These are phyloP conservation scores for Saccharomyces jurei DNA, from an alignment of 805 yeast species.

Conservation along the genomic window DNA sequence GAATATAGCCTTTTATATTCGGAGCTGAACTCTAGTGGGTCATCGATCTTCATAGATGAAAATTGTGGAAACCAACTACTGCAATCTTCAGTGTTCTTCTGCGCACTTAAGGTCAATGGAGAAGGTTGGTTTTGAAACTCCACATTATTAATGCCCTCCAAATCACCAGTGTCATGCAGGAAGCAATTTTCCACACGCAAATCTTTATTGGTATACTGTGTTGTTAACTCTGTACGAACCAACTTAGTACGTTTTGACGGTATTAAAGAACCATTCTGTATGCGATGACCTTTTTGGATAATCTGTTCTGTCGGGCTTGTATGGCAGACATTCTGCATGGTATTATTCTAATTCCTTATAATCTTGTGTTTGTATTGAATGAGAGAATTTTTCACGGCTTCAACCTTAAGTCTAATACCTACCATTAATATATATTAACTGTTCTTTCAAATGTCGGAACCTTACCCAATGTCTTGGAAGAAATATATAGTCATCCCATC, in stretches of 20 bases:
- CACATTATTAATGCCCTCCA: background rate
- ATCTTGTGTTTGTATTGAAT: background rate
- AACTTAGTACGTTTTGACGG: background rate
- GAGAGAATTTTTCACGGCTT: background rate
- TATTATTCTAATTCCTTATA: background rate
- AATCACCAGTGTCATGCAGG: background rate
- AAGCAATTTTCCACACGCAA: background rate
- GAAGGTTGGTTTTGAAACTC: background rate
- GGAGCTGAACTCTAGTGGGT: conserved; percentile 24
- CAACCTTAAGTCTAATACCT: background rate
- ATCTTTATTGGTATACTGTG: background rate
- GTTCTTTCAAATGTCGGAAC: background rate
- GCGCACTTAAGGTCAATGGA: background rate
- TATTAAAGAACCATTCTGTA: background rate
- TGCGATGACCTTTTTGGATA: conserved; percentile 1
- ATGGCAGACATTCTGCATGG: conserved; percentile 11
- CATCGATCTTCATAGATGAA: conserved; percentile 21
- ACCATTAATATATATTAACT: background rate
- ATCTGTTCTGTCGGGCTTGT: conserved; percentile 18
- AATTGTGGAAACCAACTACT: conserved; percentile 20
- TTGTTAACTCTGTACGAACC: background rate
- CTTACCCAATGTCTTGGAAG: background rate
- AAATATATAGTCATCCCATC: background rate
- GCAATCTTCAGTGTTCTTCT: conserved; percentile 1
- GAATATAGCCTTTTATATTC: conserved; percentile 24